Evolutionary conservation across 2,329 filamentous ascomycete species (phyloP), one percentile per base, ranked within the genome.

Genomic region (Capronia coronata): DNA sequence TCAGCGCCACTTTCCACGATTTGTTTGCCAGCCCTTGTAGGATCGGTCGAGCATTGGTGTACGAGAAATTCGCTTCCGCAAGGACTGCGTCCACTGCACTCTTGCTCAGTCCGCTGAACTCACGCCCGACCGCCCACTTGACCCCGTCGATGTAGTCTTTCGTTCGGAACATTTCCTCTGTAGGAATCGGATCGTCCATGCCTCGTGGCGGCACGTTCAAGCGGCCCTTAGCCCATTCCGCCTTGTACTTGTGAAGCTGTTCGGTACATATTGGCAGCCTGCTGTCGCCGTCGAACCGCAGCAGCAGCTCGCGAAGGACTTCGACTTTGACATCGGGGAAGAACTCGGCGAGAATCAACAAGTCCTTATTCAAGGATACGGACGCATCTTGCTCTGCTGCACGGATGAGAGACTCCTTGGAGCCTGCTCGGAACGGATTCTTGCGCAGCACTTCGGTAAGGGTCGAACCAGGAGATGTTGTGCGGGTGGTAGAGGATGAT

Each of bases 21-120:
- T 66, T 70, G 41, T 64, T 64, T 13, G 70, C 67, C 2, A 74
- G 59, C 30, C 69, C 68, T 34, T 65, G 66, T 5, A 75, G 60
- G 2, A 63, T 70, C 18, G 71, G 70, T 11, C 72, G 62, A 8
- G 71, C 70, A 10, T 65, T 61, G 7, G 61, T 60, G 46, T 75
- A 75, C 22, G 68, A 71, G 51, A 68, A 71, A 48, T 75, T 75
- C 23, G 65, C 66, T 53, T 75, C 72, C 2, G 72, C 72, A 19
- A 75, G 60, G 6, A 75, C 71, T 14, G 66, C 72, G 22, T 73
- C 69, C 10, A 75, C 60, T 1, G 68, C 65, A 58, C 70, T 73
- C 50, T 63, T 67, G 53, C 67, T 72, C 35, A 74, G 52, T 1
- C 59, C 60, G 46, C 62, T 66, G 56, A 74, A 75, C 54, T 75